These are phyloP conservation scores for Keithomyces neogunnii DNA, from an alignment of 2,329 filamentous ascomycete genomes.

Conservation along the genomic window DNA sequence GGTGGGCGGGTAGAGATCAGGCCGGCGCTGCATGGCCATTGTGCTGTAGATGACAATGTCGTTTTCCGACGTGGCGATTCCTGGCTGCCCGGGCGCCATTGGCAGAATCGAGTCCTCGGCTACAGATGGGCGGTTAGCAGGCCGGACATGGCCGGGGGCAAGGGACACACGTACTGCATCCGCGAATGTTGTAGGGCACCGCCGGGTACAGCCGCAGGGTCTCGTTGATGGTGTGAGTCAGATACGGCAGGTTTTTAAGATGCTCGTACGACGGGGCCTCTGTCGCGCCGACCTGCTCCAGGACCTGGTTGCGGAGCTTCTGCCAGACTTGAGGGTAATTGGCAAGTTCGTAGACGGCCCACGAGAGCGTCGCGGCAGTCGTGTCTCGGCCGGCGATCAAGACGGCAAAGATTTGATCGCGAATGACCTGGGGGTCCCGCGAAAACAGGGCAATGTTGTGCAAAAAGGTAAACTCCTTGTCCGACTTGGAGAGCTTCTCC, in stretches of 20 bases:
- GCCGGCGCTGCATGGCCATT: constrained; percentile 64
- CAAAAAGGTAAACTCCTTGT: constrained; percentile 73
- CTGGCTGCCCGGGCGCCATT: constrained; percentile 51
- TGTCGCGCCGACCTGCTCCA: constrained; percentile 54
- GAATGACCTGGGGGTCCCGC: constrained; percentile 60
- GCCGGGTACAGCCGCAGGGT: constrained; percentile 69
- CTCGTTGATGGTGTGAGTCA: constrained; percentile 66
- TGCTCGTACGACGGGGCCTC: constrained; percentile 64
- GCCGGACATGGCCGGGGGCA: not conserved
- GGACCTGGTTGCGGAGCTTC: constrained; percentile 66
- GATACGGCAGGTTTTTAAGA: constrained; percentile 80
- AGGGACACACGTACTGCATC: constrained; percentile 5
- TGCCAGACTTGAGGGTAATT: constrained; percentile 59
- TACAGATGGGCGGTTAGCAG: constrained; percentile 30
- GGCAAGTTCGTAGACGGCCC: constrained; percentile 74
- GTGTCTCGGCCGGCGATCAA: constrained; percentile 83
- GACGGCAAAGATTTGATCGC: constrained; percentile 77
- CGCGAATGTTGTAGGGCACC: constrained; percentile 70
- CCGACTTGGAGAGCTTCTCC: constrained; percentile 57
- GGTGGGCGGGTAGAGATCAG: constrained; percentile 49
- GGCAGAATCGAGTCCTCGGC: constrained; percentile 68
- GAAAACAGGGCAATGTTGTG: constrained; percentile 79
- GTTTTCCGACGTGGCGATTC: constrained; percentile 55
- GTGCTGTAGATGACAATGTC: constrained; percentile 58
- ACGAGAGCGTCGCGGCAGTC: constrained; percentile 73